Conservation (phyloP, 768 basidiomycete species). For the Termitomyces sp. region DNA sequence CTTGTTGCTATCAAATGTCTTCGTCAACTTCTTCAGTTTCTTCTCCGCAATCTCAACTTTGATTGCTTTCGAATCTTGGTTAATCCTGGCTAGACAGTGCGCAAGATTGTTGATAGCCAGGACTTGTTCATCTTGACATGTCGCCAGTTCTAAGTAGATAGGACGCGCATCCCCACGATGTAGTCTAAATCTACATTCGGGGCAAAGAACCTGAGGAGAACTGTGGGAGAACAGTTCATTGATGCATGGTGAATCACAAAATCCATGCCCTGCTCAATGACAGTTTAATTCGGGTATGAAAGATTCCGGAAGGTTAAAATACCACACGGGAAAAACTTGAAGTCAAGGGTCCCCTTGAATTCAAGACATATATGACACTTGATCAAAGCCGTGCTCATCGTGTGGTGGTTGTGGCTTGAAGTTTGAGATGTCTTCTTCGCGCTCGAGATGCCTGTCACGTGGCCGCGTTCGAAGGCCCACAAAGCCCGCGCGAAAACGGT, state of each 20-base stretch:
- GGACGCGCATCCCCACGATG: conserved; percentile 11
- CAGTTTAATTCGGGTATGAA: background rate
- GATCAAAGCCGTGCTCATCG: background rate
- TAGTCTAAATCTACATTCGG: conserved; percentile 17
- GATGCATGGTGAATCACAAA: conserved; percentile 28
- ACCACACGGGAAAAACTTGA: conserved; percentile 32
- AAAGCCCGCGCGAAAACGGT: no score
- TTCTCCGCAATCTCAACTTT: conserved; percentile 31
- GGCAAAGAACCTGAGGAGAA: conserved; percentile 8
- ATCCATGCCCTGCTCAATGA: conserved; percentile 33
- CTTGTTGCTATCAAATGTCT: conserved; percentile 18
- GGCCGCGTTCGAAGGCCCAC: background rate
- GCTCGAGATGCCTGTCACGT: conserved; percentile 5
- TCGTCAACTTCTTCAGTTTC: conserved; percentile 26
- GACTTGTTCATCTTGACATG: conserved; percentile 24
- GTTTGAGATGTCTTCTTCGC: background rate
- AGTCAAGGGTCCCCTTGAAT: conserved; percentile 18
- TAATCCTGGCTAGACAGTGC: conserved; percentile 31
- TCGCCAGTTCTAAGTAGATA: conserved; percentile 20
- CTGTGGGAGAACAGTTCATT: conserved; percentile 17
- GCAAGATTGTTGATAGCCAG: conserved; percentile 20
- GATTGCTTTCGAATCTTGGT: conserved; percentile 23
- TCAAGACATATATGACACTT: conserved; percentile 25
- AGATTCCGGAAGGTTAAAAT: conserved; percentile 5
- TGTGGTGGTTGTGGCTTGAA: background rate